Percentiles rank a stretch among this genome's conserved stretches.
Evolutionary conservation across 257 asterid genomes (phyloP).

Genomic region (Osmanthus fragrans): DNA sequence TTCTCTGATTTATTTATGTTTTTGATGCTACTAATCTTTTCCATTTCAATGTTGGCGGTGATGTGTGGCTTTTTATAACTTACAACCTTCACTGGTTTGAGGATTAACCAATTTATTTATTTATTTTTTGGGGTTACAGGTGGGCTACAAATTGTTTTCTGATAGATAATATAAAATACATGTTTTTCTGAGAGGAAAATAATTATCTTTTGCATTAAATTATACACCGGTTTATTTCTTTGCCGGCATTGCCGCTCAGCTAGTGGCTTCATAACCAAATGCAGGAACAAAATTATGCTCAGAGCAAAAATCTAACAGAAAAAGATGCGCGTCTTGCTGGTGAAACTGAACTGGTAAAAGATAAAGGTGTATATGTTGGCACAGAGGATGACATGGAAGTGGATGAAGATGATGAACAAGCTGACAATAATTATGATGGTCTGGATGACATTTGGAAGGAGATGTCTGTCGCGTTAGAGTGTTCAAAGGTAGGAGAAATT

Average conservation of each 20-base stretch:
- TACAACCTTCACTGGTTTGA: conserved; percentile 15
- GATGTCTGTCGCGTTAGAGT: conserved; percentile 73
- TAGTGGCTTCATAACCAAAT: conserved; percentile 18
- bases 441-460: conserved; percentile 82
- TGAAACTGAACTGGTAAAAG: conserved; percentile 29
- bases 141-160: background rate
- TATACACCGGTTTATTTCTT: conserved; percentile 9
- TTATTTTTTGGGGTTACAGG: background rate
- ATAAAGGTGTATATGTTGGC: conserved; percentile 53
- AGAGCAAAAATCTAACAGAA: conserved; percentile 30
- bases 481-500: conserved; percentile 65
- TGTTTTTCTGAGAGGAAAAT: background rate
- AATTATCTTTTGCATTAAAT: background rate
- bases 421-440: conserved; percentile 60
- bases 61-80: conserved; percentile 16
- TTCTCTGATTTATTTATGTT: background rate
- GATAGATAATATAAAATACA: background rate
- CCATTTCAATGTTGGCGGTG: background rate
- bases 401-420: conserved; percentile 46
- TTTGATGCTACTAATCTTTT: background rate
- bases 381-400: conserved; percentile 48
- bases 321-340: conserved; percentile 24
- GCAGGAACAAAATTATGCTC: conserved; percentile 35
- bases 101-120: background rate
- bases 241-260: conserved; percentile 21